Evolutionary conservation across 495 filamentous ascomycete genomes (phyloP), one percentile per base, ranked within the genome.

Genomic region (Xylaria acuta): DNA sequence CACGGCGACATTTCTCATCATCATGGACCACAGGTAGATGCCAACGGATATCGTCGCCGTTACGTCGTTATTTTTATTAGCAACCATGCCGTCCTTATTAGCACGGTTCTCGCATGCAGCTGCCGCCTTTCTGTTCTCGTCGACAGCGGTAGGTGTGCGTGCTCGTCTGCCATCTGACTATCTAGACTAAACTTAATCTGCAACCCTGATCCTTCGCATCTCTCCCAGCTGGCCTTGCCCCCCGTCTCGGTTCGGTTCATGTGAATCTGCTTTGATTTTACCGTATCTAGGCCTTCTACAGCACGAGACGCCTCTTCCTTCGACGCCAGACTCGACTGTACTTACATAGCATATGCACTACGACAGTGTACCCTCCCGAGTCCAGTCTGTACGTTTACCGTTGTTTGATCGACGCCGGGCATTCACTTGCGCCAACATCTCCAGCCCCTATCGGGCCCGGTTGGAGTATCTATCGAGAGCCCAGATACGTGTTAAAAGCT

Each of bases 401-500:
- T 47, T 47, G 30, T 64, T 38, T 63, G 53, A 70, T 34, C 64
- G 64, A 53, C 43, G 38, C 47, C 18, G 64, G 32, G 2, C 64
- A 54, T 9, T 36, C 12, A 63, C 43, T 62, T 51, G 58, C 30
- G 43, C 68, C 68, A 58, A 40, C 12, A 41, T 54, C 45, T 30
- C 34, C 56, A 54, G 58, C 41, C 27, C 34, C 68, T 63, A 63
- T 41, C 40, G 38, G 68, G 58, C 22, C 59, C 45, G n/a, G 59
- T 70, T 54, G 58, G 25, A 36, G 41, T 30, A 64, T 65, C 25
- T 34, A 18, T 18, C 22, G 0, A 30, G 36, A 38, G 36, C 27
- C 27, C 20, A 18, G n/a, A 47, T 67, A 67, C 65, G 49, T 43
- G 60, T 51, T 64, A 64, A 64, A 47, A 56, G 58, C 59, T 64